phyloP scores from a whole-genome alignment of 495 filamentous ascomycete genomes.

The Penicillium desertorum region DNA sequence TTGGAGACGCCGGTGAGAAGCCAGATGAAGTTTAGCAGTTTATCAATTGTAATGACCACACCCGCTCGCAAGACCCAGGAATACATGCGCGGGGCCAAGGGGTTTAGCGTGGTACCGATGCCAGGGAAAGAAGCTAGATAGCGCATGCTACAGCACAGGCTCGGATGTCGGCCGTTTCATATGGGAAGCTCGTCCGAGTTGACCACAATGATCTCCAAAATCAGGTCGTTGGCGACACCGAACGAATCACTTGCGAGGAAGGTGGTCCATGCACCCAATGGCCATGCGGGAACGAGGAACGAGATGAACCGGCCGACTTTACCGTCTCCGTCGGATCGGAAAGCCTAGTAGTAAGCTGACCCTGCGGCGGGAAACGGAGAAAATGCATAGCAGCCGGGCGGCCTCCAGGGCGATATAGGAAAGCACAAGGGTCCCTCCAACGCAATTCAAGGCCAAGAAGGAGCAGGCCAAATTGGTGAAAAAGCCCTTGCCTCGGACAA shows the following conservation, averaged over 20 bases:
- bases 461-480: constrained; percentile 41
- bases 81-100: constrained; percentile 35
- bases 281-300: constrained; percentile 38
- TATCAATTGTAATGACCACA: constrained; percentile 37
- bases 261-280: constrained; percentile 38
- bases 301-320: constrained; percentile 33
- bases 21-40: constrained; percentile 41
- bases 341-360: constrained; percentile 43
- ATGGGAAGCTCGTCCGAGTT: constrained; percentile 34
- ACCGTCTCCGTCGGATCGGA: constrained; percentile 36
- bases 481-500: constrained; percentile 32
- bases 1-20: constrained; percentile 35
- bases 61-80: too few species aligned
- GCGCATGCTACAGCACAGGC: constrained; percentile 36
- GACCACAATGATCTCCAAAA: constrained; percentile 35
- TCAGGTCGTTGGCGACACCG: constrained; percentile 37
- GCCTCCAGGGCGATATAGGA: constrained; percentile 37
- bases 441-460: constrained; percentile 35
- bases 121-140: constrained; percentile 35
- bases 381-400: constrained; percentile 36
- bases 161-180: constrained; percentile 31
- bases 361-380: constrained; percentile 24
- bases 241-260: constrained; percentile 40
- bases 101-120: constrained; percentile 36
- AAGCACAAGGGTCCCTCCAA: constrained; percentile 36